Conservation (phyloP, 768 basidiomycete genomes). For the Candolleomyces eurysporus region DNA sequence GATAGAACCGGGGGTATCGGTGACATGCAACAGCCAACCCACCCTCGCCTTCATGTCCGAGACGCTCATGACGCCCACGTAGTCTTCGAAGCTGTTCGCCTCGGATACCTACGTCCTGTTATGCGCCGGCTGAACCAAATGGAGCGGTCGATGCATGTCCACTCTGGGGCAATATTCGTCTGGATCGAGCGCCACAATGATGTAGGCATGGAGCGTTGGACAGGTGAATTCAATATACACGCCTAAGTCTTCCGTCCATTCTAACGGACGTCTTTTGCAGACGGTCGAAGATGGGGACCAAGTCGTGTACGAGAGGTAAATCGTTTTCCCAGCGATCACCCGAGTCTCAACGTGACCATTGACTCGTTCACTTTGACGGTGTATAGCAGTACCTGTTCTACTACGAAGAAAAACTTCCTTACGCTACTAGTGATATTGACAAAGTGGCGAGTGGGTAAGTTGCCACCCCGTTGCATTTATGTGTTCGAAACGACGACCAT, state of each 20-base stretch:
- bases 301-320: constrained; percentile 61
- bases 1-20: too few relatives aligned
- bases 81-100: constrained; percentile 64
- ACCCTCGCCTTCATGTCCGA: constrained; percentile 62
- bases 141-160: constrained; percentile 53
- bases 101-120: constrained; percentile 51
- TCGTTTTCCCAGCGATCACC: constrained; percentile 3
- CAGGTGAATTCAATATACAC: constrained; percentile 29
- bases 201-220: constrained; percentile 65
- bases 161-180: constrained; percentile 63
- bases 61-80: constrained; percentile 66
- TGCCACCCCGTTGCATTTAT: not conserved
- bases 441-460: constrained; percentile 38
- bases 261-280: constrained; percentile 21
- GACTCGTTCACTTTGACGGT: constrained; percentile 7
- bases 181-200: constrained; percentile 72
- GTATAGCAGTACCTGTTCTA: constrained; percentile 64
- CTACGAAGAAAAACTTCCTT: constrained; percentile 59
- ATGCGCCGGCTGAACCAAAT: constrained; percentile 59
- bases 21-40: too few relatives aligned
- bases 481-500: too few relatives aligned
- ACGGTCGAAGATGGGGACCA: constrained; percentile 68
- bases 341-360: constrained; percentile 2
- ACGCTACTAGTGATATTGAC: constrained; percentile 38
- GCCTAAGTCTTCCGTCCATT: constrained; percentile 2